phyloP scores from a whole-genome alignment of 176 grass and related monocot genomes.

The Zoysia pacifica region DNA sequence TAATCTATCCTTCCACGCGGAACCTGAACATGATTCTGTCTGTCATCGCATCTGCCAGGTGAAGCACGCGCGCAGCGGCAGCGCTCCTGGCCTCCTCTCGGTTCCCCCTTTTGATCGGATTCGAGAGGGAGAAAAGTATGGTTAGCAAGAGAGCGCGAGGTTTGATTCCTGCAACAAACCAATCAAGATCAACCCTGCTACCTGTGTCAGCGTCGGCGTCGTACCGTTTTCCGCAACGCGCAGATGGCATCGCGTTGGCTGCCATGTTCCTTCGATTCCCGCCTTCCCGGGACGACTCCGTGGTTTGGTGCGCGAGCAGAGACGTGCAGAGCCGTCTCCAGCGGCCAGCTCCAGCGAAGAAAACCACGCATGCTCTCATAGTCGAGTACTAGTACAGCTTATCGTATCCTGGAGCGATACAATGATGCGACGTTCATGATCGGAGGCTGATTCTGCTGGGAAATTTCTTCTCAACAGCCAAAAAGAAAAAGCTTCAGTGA shows the following conservation, averaged over 20 bases:
- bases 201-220: neutral
- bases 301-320: neutral
- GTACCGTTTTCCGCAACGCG: neutral
- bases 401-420: too few relatives aligned
- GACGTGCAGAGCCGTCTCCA: neutral
- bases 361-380: too few relatives aligned
- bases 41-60: conserved; percentile 8
- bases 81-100: neutral
- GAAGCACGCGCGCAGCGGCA: neutral
- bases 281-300: neutral
- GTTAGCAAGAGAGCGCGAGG: neutral
- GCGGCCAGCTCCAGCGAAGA: neutral
- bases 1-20: neutral
- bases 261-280: neutral
- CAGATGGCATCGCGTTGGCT: conserved; percentile 19
- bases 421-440: too few relatives aligned
- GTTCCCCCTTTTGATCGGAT: conserved; percentile 14
- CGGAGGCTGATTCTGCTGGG: too few relatives aligned
- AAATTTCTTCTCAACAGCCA: too few relatives aligned
- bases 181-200: neutral
- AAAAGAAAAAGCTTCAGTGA: too few relatives aligned
- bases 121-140: neutral
- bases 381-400: too few relatives aligned
- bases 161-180: conserved; percentile 20
- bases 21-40: conserved; percentile 26